phyloP scores from a whole-genome alignment of 2,329 filamentous ascomycete species.

The Ascochyta clinopodiicola region DNA sequence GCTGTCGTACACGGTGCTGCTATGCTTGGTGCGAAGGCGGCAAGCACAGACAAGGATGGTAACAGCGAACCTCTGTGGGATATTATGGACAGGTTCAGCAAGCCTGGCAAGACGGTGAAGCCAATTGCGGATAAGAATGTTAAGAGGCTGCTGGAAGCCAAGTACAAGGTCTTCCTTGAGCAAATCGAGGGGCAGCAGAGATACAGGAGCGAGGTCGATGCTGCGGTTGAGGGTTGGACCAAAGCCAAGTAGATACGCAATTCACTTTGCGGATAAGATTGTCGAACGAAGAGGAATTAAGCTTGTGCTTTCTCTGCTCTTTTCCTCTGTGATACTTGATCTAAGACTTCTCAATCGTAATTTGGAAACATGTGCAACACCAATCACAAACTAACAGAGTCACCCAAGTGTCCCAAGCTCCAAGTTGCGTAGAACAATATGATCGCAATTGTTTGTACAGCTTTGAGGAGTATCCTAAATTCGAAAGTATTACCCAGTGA shows the following conservation, averaged over 20 bases:
- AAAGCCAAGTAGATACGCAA: slow-evolving; percentile 3
- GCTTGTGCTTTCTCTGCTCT: no score
- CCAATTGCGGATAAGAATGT: slow-evolving; percentile 75
- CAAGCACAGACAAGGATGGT: slow-evolving; percentile 76
- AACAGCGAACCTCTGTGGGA: slow-evolving; percentile 88
- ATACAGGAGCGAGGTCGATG: slow-evolving; percentile 81
- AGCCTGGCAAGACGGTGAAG: slow-evolving; percentile 83
- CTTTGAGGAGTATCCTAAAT: no score
- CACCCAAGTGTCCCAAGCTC: no score
- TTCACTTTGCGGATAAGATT: neutral
- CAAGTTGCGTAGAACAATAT: no score
- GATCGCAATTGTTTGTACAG: no score
- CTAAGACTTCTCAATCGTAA: no score
- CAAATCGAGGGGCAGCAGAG: slow-evolving; percentile 85
- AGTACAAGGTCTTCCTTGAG: slow-evolving; percentile 96
- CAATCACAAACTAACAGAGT: no score
- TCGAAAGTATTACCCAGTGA: neutral
- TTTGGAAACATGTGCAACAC: no score
- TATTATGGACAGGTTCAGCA: slow-evolving; percentile 98
- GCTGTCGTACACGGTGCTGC: slow-evolving; percentile 98
- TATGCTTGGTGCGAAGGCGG: slow-evolving; percentile 98
- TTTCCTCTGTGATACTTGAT: no score
- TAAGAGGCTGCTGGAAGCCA: slow-evolving; percentile 80
- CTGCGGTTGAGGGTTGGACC: slow-evolving; percentile 48
- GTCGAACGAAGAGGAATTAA: no score